Evolutionary conservation across 805 yeast species (phyloP), one percentile per base, ranked within the genome.

Genomic region (Jamesozyma rosinii): DNA sequence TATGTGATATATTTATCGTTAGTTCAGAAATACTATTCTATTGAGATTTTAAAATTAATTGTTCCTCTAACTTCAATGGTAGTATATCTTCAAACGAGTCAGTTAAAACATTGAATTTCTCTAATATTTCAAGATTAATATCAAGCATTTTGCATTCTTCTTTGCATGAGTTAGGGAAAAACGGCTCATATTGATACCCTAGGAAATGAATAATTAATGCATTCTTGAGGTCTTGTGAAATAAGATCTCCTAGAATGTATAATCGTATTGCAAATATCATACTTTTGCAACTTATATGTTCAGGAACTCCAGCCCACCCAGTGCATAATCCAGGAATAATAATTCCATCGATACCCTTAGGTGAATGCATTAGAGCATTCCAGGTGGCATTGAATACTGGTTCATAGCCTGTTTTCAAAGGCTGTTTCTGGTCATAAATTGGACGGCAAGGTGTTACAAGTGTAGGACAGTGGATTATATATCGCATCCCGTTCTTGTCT

Each of bases 241-340:
- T 47, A 5, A 21, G 18, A 9, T 44, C 45, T 4, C 44, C 43
- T 24, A 55, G 38, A 32, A 47, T 30, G 46, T 44, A 57, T 13
- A 60, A 44, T 37, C 55, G 38, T 13, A 60, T 37, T 1, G 64
- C 65, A 46, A 59, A 58, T 22, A 47, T 44, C 60, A 60, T 60
- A 14, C 59, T 51, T 44, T 57, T 55, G 37, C 60, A 49, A 37
- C 59, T 48, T 3, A 59, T 44, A 3, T 33, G 41, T 9, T 48
- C 45, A 5, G 65, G 65, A 1, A 61, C 57, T 2, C 64, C 65
- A 3, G 51, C 64, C 43, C 50, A 62, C 11, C 66, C 66, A 3
- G 63, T 55, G 30, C 59, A 55, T 22, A 62, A 34, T 2, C 66
- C 66, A 5, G 66, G 59, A 2, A 61, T 45, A 20, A 61, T 53